Conservation (phyloP, 768 basidiomycete species). For the Suillus ampliporus region DNA sequence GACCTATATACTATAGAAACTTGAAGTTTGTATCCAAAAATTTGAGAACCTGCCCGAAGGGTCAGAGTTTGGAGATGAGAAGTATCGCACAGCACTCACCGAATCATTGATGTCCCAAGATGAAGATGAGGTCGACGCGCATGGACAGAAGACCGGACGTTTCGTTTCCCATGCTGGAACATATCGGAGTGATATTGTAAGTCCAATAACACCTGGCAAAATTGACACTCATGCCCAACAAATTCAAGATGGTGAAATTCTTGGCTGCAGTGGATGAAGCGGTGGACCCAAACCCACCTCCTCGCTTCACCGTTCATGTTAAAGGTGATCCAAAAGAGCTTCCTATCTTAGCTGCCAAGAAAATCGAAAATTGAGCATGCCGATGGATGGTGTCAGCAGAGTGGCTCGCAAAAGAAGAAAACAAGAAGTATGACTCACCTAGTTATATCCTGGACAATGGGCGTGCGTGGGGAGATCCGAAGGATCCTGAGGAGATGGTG, state of each 20-base stretch:
- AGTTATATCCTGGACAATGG: no score
- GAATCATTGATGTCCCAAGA: background rate
- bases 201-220: background rate
- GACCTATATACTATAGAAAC: background rate
- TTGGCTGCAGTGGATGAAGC: background rate
- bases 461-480: slow-evolving; percentile 11
- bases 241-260: background rate
- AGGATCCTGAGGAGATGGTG: slow-evolving; percentile 2
- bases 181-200: background rate
- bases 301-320: background rate
- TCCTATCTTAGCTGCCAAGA: background rate
- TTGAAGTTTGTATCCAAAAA: background rate
- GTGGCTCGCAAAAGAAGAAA: slow-evolving; percentile 23
- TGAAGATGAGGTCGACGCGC: background rate
- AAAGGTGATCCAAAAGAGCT: background rate
- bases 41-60: background rate
- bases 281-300: background rate
- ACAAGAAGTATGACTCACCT: slow-evolving; percentile 1
- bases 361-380: slow-evolving; percentile 16
- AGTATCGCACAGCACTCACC: background rate
- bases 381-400: slow-evolving; percentile 31
- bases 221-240: background rate
- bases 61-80: background rate
- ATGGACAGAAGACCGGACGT: background rate
- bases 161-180: background rate